Evolutionary conservation across 139 green algal species (phyloP), one percentile per base, ranked within the genome.

Genomic region (Coelastrella sp.): DNA sequence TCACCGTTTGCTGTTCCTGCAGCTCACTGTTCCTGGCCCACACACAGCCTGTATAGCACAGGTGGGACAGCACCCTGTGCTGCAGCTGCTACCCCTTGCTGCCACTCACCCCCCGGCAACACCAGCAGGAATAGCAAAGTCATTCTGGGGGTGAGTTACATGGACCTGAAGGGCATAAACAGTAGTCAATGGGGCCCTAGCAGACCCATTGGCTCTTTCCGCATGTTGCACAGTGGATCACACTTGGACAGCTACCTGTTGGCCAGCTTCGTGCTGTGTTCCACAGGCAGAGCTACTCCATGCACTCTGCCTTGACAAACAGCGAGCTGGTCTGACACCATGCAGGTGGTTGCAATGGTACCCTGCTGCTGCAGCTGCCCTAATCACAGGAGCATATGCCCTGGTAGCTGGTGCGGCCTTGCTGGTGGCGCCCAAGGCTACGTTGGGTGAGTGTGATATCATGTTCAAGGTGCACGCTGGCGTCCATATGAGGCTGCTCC

Each of bases 351-450:
- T 82, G 51, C 25, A 32, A 34, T 78, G 34, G 34, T 86, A 86
- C 32, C 83, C 88, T 48, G 86, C 80, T n/a, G 84, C 84, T 43
- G 59, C 76, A 43, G 84, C 90, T 17, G 88, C 90, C 0, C 21
- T 89, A 4, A 89, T 92, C 81, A 93, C 90, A 7, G 90, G 90
- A 0, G 57, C 41, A 0, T 93, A 93, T 48, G 90, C 90, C 0
- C 19, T 85, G 0, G 27, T 89, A 0, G 85, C 78, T 23, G 88
- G 90, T 3, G 9, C 85, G 0, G 88, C 88, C 0, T 72, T 93
- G 4, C n/a, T 69, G 5, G 0, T 86, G 1, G 76, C 77, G 0
- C 90, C 90, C 0, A 59, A 85, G 4, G 64, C 63, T 4, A 43
- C 76, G 45, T 88, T 93, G 40, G 90, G 90, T 91, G 73, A 4